A percentile compares a stretch with the other conserved stretches of the same genome.
phyloP scores from a whole-genome alignment of 495 filamentous ascomycete species.

The Tuber borchii region DNA sequence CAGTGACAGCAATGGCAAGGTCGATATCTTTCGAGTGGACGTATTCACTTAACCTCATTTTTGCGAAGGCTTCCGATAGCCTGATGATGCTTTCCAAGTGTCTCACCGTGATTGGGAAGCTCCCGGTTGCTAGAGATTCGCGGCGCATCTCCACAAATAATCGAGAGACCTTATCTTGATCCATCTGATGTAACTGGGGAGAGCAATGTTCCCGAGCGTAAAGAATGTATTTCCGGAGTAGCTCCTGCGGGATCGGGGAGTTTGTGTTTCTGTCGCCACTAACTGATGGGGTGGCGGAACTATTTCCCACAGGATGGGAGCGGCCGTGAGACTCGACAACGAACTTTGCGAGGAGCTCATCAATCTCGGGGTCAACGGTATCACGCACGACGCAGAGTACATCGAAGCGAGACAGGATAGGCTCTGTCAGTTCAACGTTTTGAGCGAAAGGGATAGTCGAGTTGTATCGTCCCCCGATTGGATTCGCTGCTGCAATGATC shows the following conservation, averaged over 20 bases:
- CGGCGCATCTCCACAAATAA: conserved; percentile 94
- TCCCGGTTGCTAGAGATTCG: conserved; percentile 84
- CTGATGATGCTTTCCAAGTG: conserved; percentile 98
- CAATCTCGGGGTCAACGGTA: conserved; percentile 91
- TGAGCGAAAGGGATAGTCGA: conserved; percentile 87
- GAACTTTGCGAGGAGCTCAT: conserved; percentile 89
- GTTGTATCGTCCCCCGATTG: conserved; percentile 94
- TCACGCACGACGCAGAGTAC: conserved; percentile 96
- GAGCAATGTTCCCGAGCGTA: conserved; percentile 85
- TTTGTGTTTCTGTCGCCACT: conserved; percentile 1
- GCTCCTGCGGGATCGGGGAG: conserved; percentile 69
- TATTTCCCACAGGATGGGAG: conserved; percentile 60
- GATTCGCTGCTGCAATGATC: conserved; percentile 95
- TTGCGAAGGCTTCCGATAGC: conserved; percentile 89
- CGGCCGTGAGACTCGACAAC: conserved; percentile 89
- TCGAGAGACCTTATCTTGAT: conserved; percentile 91
- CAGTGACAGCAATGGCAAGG: conserved; percentile 91
- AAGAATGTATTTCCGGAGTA: conserved; percentile 93
- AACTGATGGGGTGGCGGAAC: conserved; percentile 6
- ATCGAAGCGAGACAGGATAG: conserved; percentile 97
- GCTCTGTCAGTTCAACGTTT: conserved; percentile 95
- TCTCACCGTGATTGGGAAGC: conserved; percentile 97
- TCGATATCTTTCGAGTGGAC: conserved; percentile 86
- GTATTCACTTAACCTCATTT: conserved; percentile 94
- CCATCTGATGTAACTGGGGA: conserved; percentile 95